Evolutionary conservation across 1,139 yeast genomes (phyloP).

Genomic region (Kodamaea plutei): DNA sequence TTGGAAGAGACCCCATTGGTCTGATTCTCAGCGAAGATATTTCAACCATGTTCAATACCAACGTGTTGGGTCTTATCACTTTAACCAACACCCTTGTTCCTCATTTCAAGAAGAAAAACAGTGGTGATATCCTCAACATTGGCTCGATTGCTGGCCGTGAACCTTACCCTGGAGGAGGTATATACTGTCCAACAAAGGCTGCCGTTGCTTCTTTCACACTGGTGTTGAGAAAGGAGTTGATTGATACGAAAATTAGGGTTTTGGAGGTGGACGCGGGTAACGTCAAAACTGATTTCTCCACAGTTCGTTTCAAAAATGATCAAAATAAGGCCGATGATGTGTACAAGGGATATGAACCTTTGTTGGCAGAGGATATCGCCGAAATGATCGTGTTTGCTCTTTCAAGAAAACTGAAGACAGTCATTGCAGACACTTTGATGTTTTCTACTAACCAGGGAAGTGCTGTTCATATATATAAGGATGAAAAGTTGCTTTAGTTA

Average conservation of each 20-base stretch:
- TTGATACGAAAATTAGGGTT: slow-evolving; percentile 69
- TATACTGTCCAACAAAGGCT: slow-evolving; percentile 87
- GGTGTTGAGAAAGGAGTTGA: slow-evolving; percentile 72
- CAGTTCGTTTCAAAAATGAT: slow-evolving; percentile 75
- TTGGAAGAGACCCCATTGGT: slow-evolving; percentile 38
- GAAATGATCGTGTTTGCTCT: slow-evolving; percentile 71
- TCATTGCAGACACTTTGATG: slow-evolving; percentile 72
- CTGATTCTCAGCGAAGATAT: slow-evolving; percentile 30
- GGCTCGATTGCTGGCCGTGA: slow-evolving; percentile 90
- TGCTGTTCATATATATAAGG: slow-evolving; percentile 47
- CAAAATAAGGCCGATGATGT: slow-evolving; percentile 62
- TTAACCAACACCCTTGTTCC: slow-evolving; percentile 40
- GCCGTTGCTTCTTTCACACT: slow-evolving; percentile 75
- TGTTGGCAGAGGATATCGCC: slow-evolving; percentile 75
- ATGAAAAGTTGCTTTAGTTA: not conserved
- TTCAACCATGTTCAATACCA: slow-evolving; percentile 37
- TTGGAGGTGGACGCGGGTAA: slow-evolving; percentile 86
- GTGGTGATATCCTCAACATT: slow-evolving; percentile 76
- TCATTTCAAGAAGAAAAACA: slow-evolving; percentile 43
- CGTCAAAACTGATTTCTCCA: slow-evolving; percentile 82
- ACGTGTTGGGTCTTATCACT: slow-evolving; percentile 39
- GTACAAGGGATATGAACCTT: slow-evolving; percentile 69
- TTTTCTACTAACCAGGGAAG: slow-evolving; percentile 80
- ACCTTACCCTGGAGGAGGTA: slow-evolving; percentile 80
- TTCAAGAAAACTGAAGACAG: slow-evolving; percentile 70